These are phyloP conservation scores for Veloporphyrellus conicus DNA, from an alignment of 1,284 basidiomycete genomes.

Conservation along the genomic window DNA sequence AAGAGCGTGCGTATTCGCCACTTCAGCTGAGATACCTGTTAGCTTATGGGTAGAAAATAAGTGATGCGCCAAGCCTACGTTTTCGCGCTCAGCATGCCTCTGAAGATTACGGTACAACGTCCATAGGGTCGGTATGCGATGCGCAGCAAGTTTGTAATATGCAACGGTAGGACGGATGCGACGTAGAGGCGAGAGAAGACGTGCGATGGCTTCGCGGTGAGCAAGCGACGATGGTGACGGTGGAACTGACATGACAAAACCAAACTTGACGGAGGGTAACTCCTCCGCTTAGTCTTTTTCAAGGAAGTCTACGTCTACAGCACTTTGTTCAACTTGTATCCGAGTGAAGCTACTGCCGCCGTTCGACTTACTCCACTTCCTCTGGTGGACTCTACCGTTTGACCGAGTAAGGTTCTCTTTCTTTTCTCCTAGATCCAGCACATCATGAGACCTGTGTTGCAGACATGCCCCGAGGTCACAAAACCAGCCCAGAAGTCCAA, in stretches of 20 bases:
- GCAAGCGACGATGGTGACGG: constrained; percentile 36
- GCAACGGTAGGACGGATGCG: constrained; percentile 59
- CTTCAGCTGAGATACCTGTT: constrained; percentile 43
- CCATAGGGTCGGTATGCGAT: constrained; percentile 74
- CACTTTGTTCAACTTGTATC: too few relatives aligned
- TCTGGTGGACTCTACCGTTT: too few relatives aligned
- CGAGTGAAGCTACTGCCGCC: too few relatives aligned
- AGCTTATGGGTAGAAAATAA: neutral
- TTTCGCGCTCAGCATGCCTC: constrained; percentile 48
- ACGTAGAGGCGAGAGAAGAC: constrained; percentile 52
- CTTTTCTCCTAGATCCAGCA: too few relatives aligned
- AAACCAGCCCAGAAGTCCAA: too few relatives aligned
- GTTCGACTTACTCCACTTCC: too few relatives aligned
- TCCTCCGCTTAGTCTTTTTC: too few relatives aligned
- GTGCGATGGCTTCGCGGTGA: constrained; percentile 51
- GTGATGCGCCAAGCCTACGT: constrained; percentile 40
- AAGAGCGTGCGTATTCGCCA: constrained; percentile 56
- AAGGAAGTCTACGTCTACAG: too few relatives aligned
- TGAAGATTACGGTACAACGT: constrained; percentile 69
- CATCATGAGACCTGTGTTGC: too few relatives aligned
- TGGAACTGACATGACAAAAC: constrained; percentile 14
- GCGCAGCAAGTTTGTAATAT: constrained; percentile 68
- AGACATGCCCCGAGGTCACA: too few relatives aligned
- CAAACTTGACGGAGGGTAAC: too few relatives aligned
- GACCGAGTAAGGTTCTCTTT: too few relatives aligned